Percentiles rank a stretch among this genome's conserved stretches.
phyloP scores from a whole-genome alignment of 2,329 filamentous ascomycete species.

The Exserohilum turcica region DNA sequence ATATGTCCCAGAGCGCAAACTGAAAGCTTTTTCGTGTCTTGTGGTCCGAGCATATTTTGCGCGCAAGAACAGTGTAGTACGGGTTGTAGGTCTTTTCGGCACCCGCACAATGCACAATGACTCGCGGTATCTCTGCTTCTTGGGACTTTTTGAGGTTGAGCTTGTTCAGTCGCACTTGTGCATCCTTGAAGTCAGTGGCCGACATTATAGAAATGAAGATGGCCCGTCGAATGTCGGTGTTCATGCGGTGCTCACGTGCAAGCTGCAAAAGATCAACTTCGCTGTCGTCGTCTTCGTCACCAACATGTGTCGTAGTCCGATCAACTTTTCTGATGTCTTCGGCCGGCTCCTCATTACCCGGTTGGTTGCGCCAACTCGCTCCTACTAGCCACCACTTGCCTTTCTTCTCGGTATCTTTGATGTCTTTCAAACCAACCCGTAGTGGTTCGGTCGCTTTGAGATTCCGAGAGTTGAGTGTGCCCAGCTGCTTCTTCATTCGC shows the following conservation, averaged over 20 bases:
- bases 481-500: conserved; percentile 86
- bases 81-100: conserved; percentile 86
- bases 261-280: conserved; percentile 71
- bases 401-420: conserved; percentile 79
- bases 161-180: conserved; percentile 77
- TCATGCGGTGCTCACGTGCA: conserved; percentile 83
- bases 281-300: conserved; percentile 33
- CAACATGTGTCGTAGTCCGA: conserved; percentile 12
- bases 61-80: conserved; percentile 87
- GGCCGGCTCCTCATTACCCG: conserved; percentile 41
- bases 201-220: conserved; percentile 93
- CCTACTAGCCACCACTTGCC: conserved; percentile 99
- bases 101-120: conserved; percentile 84
- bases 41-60: conserved; percentile 74
- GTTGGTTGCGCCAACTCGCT: conserved; percentile 74
- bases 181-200: conserved; percentile 81
- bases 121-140: conserved; percentile 82
- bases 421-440: conserved; percentile 79
- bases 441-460: conserved; percentile 80
- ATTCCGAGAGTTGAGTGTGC: conserved; percentile 71
- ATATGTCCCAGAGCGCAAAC: conserved; percentile 83
- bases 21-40: conserved; percentile 84
- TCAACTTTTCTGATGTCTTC: conserved; percentile 43
- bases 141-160: conserved; percentile 85
- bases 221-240: conserved; percentile 82